These are phyloP conservation scores for Phytophthora pinifolia DNA, from an alignment of 352 stramenopile genomes.

Conservation along the genomic window DNA sequence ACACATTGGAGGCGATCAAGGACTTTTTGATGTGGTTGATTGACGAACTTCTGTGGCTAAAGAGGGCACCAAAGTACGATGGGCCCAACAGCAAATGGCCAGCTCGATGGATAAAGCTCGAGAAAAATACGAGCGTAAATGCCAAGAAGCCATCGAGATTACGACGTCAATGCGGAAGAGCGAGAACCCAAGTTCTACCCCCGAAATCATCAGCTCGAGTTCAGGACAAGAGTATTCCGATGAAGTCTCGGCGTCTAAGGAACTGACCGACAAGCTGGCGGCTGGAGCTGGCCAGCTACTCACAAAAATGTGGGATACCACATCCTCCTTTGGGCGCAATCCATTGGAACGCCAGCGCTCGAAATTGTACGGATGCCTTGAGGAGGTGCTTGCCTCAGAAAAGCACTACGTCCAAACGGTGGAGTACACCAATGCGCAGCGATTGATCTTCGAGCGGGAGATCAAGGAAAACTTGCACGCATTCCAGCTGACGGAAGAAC, in stretches of 20 bases:
- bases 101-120: conserved; percentile 66
- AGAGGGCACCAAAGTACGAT: conserved; percentile 78
- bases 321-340: conserved; percentile 63
- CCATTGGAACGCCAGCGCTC: conserved; percentile 63
- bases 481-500: conserved; percentile 85
- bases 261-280: conserved; percentile 64
- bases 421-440: conserved; percentile 69
- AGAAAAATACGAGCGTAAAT: conserved; percentile 81
- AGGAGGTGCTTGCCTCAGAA: conserved; percentile 70
- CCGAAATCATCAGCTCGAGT: conserved; percentile 1
- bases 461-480: conserved; percentile 77
- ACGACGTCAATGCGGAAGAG: conserved; percentile 35
- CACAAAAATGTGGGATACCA: conserved; percentile 84
- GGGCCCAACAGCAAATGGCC: conserved; percentile 58
- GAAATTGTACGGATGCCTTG: conserved; percentile 58
- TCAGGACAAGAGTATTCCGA: conserved; percentile 10
- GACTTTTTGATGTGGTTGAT: conserved; percentile 5
- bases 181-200: conserved; percentile 13
- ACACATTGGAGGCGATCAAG: neutral
- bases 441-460: conserved; percentile 62
- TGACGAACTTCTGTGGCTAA: neutral
- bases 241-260: conserved; percentile 40
- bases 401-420: conserved; percentile 69
- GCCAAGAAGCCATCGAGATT: conserved; percentile 63
- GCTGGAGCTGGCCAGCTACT: conserved; percentile 62